Evolutionary conservation across 768 basidiomycete species (phyloP), one percentile per base, ranked within the genome.

Genomic region (Lanmaoa rubissima): DNA sequence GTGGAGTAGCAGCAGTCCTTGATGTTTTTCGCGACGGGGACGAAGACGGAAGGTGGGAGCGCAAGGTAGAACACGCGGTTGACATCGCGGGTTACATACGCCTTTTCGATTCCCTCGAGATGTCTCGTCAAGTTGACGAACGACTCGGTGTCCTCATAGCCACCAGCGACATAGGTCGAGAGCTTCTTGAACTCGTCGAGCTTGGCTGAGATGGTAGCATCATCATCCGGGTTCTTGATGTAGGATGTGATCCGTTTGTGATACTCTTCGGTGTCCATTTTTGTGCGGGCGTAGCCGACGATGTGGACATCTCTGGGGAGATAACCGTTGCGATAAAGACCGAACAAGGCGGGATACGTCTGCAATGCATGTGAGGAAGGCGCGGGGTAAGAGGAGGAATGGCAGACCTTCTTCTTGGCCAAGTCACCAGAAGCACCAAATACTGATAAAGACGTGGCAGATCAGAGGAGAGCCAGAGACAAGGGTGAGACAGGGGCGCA

Each of bases 41-140:
- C 84, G 77, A 99, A 99, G 65, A 99, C 96, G 47, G 84, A 90
- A n/a, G 96, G 96, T 1, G 96, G 96, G 24, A 99, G 87, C 17
- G 96, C 96, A 69, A 99, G 88, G 74, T 99, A 96, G 76, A 98
- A 98, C 65, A 98, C 74, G 55, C 96, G 91, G 72, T 96, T 90
- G 65, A 78, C 75, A 62, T 81, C 82, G 53, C 82, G 81, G 44
- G 79, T 75, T 61, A 78, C 72, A 67, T 93, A 92, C 28, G 76
- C 72, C 32, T 81, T 76, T 73, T 99, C 96, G 69, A 96, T 84
- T 60, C 80, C 81, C 72, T 86, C 79, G 60, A 98, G 76, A 66
- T 90, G 83, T 56, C 83, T 81, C 70, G 87, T 86, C 63, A 99
- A 81, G 41, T 78, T 79, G 66, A 86, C 77, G 73, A 96, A 99